Evolutionary conservation across 2,329 filamentous ascomycete genomes (phyloP), one percentile per base, ranked within the genome.

Genomic region (Colletotrichum sp.): DNA sequence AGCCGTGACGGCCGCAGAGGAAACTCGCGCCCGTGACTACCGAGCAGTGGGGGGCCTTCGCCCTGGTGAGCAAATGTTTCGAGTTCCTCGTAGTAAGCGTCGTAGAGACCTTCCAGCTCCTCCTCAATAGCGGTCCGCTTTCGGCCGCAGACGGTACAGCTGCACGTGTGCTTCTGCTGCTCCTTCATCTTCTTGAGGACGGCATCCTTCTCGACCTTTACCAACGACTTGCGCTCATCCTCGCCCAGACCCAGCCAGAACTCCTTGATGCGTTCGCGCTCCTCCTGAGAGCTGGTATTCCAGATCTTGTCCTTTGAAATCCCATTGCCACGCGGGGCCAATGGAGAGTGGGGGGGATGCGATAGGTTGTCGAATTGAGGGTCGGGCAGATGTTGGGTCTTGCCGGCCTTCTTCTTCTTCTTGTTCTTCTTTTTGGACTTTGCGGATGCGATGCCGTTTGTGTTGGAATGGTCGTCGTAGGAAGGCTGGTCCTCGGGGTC

Each of bases 161-260:
- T 98, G 88, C 97, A 99, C 4, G 96, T 99, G 84, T 99, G 96
- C 86, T 99, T 99, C 85, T 99, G 97, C 85, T 99, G 97, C 85
- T 99, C 97, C 89, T 99, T 99, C 97, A 99, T 99, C 89, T 99
- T 99, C 83, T 95, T 96, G 72, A 99, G 87, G 1, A 99, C 97
- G 9, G 97, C 96, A 85, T 99, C 96, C 87, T 99, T 99, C 86
- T 99, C 97, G 34, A 99, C 96, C 86, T 98, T 98, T 82, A 99
- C 96, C 63, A 99, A 89, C 18, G 95, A 97, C 83, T 98, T 97
- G 80, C 97, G 95, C 84, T 99, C 96, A 48, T 98, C 95, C 84
- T 99, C 97, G 79, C 95, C 95, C 59, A 99, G 86, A 18, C 96
- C 96, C 69, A 99, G 91, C 97, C 97, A 99, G 86, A 99, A 99